A percentile compares a stretch with the other conserved stretches of the same genome.
These are phyloP conservation scores for Keithomyces neogunnii DNA, from an alignment of 2,329 filamentous ascomycete species.

Conservation along the genomic window DNA sequence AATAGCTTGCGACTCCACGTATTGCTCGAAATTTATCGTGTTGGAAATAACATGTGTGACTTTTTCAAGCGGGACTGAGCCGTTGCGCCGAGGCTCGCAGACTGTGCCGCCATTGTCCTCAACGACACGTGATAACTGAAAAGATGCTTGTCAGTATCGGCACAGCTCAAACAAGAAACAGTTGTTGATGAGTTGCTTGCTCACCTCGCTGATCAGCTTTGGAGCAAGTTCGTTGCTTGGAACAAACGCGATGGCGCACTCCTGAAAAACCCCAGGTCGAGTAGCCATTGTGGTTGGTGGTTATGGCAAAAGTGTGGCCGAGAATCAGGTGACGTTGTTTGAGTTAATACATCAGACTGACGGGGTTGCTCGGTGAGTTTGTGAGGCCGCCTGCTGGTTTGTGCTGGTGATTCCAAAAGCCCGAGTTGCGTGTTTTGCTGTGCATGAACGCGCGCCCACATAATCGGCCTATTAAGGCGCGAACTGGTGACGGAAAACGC, in stretches of 20 bases:
- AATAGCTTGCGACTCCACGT: slow-evolving; percentile 60
- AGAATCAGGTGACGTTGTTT: background rate
- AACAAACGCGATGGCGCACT: slow-evolving; percentile 38
- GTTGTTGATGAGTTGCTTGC: background rate
- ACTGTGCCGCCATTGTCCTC: slow-evolving; percentile 42
- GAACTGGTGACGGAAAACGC: slow-evolving; percentile 18
- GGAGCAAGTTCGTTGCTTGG: slow-evolving; percentile 31
- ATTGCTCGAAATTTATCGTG: slow-evolving; percentile 88
- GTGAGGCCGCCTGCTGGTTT: background rate
- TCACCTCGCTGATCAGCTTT: slow-evolving; percentile 32
- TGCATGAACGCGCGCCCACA: slow-evolving; percentile 9
- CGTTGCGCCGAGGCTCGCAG: slow-evolving; percentile 37
- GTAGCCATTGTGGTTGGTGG: slow-evolving; percentile 18
- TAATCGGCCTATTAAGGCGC: background rate
- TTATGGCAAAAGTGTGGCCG: background rate
- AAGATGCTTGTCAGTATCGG: slow-evolving; percentile 6
- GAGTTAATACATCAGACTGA: background rate
- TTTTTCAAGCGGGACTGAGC: slow-evolving; percentile 36
- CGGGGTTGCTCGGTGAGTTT: background rate
- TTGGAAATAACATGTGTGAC: slow-evolving; percentile 54
- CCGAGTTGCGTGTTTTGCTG: background rate
- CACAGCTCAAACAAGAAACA: background rate
- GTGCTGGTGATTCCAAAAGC: background rate
- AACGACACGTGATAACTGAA: slow-evolving; percentile 33
- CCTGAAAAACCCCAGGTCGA: slow-evolving; percentile 27